Conservation (phyloP, 352 stramenopile species). For the Paralagenidium karlingii region DNA sequence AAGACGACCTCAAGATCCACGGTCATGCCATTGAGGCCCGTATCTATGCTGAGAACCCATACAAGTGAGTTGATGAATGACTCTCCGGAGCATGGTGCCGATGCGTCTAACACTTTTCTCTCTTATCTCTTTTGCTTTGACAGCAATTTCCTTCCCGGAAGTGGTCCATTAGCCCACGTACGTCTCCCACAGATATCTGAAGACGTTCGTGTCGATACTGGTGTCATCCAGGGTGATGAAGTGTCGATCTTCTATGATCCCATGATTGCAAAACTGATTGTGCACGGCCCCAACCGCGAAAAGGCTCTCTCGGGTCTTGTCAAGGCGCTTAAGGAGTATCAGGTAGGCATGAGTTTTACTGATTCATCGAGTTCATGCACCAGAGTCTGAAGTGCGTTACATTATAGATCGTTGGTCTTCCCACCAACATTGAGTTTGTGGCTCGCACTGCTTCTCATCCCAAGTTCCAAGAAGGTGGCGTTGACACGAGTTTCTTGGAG, state of each 20-base stretch:
- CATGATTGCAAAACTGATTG: slow-evolving; percentile 92
- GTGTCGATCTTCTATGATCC: slow-evolving; percentile 91
- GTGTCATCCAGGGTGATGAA: slow-evolving; percentile 79
- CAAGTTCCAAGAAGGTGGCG: slow-evolving; percentile 79
- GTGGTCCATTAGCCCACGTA: slow-evolving; percentile 75
- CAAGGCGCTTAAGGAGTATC: slow-evolving; percentile 81
- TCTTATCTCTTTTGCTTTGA: not conserved
- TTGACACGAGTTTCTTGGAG: slow-evolving; percentile 91
- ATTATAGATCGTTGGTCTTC: slow-evolving; percentile 85
- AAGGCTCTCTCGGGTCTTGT: slow-evolving; percentile 78
- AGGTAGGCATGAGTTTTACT: slow-evolving; percentile 30
- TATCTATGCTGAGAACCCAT: slow-evolving; percentile 93
- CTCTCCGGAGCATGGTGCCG: too few relatives aligned
- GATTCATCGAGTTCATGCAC: not conserved
- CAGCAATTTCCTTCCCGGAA: slow-evolving; percentile 85
- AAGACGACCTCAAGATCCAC: slow-evolving; percentile 79
- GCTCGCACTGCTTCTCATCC: slow-evolving; percentile 77
- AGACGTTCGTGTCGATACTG: slow-evolving; percentile 82
- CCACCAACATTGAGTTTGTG: slow-evolving; percentile 93
- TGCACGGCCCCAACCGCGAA: slow-evolving; percentile 75
- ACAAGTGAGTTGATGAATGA: slow-evolving; percentile 34
- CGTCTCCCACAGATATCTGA: slow-evolving; percentile 54
- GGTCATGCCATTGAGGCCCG: slow-evolving; percentile 88
- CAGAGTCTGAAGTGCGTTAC: not conserved
- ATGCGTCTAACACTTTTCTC: not conserved